Base-by-base conservation (phyloP, 2,329 filamentous ascomycete species). In the Fusarium floridanum region DNA sequence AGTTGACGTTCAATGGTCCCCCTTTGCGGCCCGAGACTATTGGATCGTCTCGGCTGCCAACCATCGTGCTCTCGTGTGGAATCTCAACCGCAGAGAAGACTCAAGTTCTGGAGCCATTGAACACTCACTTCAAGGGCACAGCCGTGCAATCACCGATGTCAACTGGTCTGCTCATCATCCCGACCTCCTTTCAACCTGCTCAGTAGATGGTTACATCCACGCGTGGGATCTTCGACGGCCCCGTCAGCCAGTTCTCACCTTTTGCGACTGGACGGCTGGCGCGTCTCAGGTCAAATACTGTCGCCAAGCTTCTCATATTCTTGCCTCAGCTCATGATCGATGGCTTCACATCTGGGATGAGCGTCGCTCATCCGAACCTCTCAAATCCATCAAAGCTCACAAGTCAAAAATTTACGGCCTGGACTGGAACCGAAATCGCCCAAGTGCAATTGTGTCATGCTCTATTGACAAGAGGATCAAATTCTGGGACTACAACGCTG, bases 271-370 rank as follows among this genome's bases (percentile, higher is more conserved):
- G 94, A 94, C 95, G 80, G 95, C 95, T 34, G 95, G 95, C 48
- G 95, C 95, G 12, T 97, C 95, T 1, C 96, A 98, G 81, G 95
- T 98, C 73, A 98, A 98, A 83, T 98, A 94, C 88, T 98, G 95
- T 80, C 91, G 95, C 29, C 94, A 96, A 80, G 91, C 97, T 78
- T 88, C 93, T n/a, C 91, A 97, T 80, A 91, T 98, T 32, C 86
- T 98, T 57, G 96, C 96, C 22, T 98, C 95, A 34, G 95, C 95
- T 12, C 96, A 98, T 84, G 95, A 98, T 82, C 91, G 92, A 59
- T 95, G 91, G 84, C 86, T 98, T 50, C 93, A 94, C 70, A 94
- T 98, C 61, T 98, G 95, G 95, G 95, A 98, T 82, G 92, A 94
- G 79, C 89, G 95, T 59, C 94, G 93, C 79, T 91, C 95, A 1